These are phyloP conservation scores for Globomyces sp. DNA, from an alignment of 371 early-diverging fungal genomes.

Conservation along the genomic window DNA sequence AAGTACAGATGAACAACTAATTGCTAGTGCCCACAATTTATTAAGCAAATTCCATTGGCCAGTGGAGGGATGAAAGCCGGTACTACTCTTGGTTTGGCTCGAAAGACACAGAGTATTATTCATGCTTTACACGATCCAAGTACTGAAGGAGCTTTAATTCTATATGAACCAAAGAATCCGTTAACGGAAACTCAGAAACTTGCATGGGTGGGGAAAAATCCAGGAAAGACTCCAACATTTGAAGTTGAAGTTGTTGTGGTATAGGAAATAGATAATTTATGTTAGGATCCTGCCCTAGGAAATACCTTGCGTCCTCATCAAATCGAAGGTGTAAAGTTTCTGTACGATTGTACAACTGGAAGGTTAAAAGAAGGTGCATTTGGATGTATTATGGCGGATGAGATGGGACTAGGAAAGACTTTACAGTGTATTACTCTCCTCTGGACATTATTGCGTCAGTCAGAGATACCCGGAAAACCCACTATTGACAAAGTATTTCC, in stretches of 20 bases:
- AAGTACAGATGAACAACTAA: not conserved
- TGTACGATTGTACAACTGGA: conserved; percentile 92
- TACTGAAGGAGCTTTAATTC: conserved; percentile 78
- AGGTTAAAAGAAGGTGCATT: conserved; percentile 54
- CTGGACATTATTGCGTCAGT: conserved; percentile 93
- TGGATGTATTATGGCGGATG: conserved; percentile 98
- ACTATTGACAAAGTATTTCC: conserved; percentile 72
- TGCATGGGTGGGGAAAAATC: conserved; percentile 34
- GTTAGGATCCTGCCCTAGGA: conserved; percentile 74
- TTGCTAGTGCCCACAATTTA: not conserved
- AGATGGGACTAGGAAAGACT: conserved; percentile 92
- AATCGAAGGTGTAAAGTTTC: conserved; percentile 89
- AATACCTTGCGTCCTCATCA: conserved; percentile 93
- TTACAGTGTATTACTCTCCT: conserved; percentile 74
- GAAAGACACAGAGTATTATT: conserved; percentile 45
- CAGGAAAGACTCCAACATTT: conserved; percentile 19
- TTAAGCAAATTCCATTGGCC: not conserved
- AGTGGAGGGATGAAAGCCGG: conserved; percentile 20
- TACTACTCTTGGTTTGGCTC: conserved; percentile 61
- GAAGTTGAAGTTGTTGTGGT: conserved; percentile 61
- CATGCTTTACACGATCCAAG: conserved; percentile 84
- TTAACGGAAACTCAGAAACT: conserved; percentile 46
- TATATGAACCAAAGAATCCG: conserved; percentile 73
- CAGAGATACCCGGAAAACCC: conserved; percentile 81
- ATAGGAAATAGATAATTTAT: too few relatives aligned